Evolutionary conservation across 169 alveolate genomes (phyloP), one percentile per base, ranked within the genome.

Genomic region (Plasmodium vinckei): DNA sequence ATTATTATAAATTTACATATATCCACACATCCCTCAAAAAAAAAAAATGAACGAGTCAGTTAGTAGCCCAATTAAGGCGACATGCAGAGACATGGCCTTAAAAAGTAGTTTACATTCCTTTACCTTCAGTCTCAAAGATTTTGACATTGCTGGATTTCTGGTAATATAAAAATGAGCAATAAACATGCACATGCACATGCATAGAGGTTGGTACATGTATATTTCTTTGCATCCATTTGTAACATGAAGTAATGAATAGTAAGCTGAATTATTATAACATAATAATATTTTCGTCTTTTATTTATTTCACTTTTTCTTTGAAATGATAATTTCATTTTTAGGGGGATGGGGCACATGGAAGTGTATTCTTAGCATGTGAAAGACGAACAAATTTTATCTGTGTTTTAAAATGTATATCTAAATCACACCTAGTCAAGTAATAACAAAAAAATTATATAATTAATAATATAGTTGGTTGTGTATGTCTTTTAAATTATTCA

Each of bases 291-390:
- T 33, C 42, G 0, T 33, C 42, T 33, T 33, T 33, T 33, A 33
- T 33, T 33, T 19, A 21, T 9, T 21, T 27, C 5, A 19, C 25
- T 21, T 49, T 42, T 33, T 9, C 9, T 42, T 65, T 25, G 25
- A 51, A 54, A n/a, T 46, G 17, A 47, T 49, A 25, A 42, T n/a
- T 9, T 56, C 19, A 10, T 91, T 6, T 60, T 61, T 49, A 95
- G 94, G 98, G 98, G 0, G 97, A 95, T 57, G 98, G 98, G 1
- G 97, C 97, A 44, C 97, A 95, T 67, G 98, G 98, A 1, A 90
- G 92, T n/a, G 97, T 96, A 1, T 96, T 95, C 64, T 87, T 96
- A 46, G 98, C 97, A 1, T 91, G 97, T 75, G 97, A 93, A 46
- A 88, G 97, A 61, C 77, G 97, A 56, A 94, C 97, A 5, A 95